Evolutionary conservation across 192 early-diverging fungal genomes (phyloP).

Genomic region (Coemansia sp.): DNA sequence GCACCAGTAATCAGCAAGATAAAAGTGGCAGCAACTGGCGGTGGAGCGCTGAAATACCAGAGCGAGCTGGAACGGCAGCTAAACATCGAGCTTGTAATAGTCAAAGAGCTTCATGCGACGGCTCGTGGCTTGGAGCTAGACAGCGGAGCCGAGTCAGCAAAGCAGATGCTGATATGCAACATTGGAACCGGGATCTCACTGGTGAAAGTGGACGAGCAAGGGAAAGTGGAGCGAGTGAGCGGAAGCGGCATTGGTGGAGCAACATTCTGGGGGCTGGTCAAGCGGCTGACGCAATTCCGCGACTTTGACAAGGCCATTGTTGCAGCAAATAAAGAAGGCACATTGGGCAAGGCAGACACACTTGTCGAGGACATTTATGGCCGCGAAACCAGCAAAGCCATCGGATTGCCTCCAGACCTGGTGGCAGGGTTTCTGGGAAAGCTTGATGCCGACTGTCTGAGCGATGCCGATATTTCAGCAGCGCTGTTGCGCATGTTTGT

Average conservation of each 20-base stretch:
- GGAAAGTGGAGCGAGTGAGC: slow-evolving; percentile 32
- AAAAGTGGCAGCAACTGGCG: slow-evolving; percentile 38
- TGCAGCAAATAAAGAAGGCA: slow-evolving; percentile 11
- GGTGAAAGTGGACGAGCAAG: slow-evolving; percentile 10
- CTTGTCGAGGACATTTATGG: slow-evolving; percentile 53
- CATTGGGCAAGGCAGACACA: slow-evolving; percentile 28
- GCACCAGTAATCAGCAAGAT: too few relatives aligned
- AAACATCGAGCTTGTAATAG: slow-evolving; percentile 12
- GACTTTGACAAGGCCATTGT: slow-evolving; percentile 26
- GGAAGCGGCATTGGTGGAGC: slow-evolving; percentile 50
- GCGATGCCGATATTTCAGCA: slow-evolving; percentile 32
- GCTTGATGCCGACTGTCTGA: slow-evolving; percentile 9
- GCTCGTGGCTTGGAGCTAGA: slow-evolving; percentile 15
- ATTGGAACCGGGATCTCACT: slow-evolving; percentile 51
- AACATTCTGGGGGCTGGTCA: slow-evolving; percentile 46
- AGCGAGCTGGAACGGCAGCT: slow-evolving; percentile 20
- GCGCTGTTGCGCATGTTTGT: slow-evolving; percentile 45
- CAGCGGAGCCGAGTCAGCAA: neutral
- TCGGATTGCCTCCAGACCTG: slow-evolving; percentile 46
- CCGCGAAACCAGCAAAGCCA: slow-evolving; percentile 34
- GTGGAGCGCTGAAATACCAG: slow-evolving; percentile 26
- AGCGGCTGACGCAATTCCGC: slow-evolving; percentile 33
- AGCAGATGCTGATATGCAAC: slow-evolving; percentile 37
- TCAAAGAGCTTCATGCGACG: slow-evolving; percentile 37
- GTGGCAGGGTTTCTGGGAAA: slow-evolving; percentile 52